These are phyloP conservation scores for Fragilariopsis cylindrus DNA, from an alignment of 108 stramenopile genomes.

Conservation along the genomic window DNA sequence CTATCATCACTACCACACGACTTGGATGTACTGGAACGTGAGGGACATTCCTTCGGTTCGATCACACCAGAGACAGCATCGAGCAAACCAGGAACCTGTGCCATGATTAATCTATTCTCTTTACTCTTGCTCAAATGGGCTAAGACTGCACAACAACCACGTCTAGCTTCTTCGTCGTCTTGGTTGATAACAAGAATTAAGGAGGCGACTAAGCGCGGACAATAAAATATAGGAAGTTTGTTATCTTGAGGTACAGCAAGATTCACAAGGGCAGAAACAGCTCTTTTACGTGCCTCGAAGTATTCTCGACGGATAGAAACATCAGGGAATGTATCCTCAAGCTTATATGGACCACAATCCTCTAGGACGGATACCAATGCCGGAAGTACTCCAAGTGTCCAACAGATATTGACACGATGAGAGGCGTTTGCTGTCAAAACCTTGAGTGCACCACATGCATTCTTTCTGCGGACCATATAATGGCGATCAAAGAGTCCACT, in stretches of 20 bases:
- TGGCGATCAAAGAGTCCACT: slow-evolving; percentile 48
- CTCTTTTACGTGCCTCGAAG: slow-evolving; percentile 60
- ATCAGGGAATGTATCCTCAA: slow-evolving; percentile 44
- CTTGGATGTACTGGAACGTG: background rate
- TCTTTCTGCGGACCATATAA: slow-evolving; percentile 75
- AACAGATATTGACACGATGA: slow-evolving; percentile 67
- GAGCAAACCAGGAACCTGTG: slow-evolving; percentile 58
- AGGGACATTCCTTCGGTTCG: slow-evolving; percentile 22
- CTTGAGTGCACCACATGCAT: slow-evolving; percentile 86
- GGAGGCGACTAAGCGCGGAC: slow-evolving; percentile 57
- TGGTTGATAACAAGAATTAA: slow-evolving; percentile 46
- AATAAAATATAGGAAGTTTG: slow-evolving; percentile 67
- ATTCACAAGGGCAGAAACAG: slow-evolving; percentile 61
- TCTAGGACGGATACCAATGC: slow-evolving; percentile 67
- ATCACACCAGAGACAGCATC: slow-evolving; percentile 55
- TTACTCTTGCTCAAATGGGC: slow-evolving; percentile 62
- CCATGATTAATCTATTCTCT: slow-evolving; percentile 65
- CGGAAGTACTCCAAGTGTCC: slow-evolving; percentile 72
- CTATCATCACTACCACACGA: background rate
- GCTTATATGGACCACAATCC: slow-evolving; percentile 37
- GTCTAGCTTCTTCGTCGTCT: slow-evolving; percentile 49
- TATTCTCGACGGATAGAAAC: slow-evolving; percentile 45
- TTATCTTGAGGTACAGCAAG: slow-evolving; percentile 63
- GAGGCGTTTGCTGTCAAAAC: slow-evolving; percentile 58
- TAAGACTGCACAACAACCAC: slow-evolving; percentile 63